Conservation (phyloP, 2,329 filamentous ascomycete genomes). For the Exophiala sp. region DNA sequence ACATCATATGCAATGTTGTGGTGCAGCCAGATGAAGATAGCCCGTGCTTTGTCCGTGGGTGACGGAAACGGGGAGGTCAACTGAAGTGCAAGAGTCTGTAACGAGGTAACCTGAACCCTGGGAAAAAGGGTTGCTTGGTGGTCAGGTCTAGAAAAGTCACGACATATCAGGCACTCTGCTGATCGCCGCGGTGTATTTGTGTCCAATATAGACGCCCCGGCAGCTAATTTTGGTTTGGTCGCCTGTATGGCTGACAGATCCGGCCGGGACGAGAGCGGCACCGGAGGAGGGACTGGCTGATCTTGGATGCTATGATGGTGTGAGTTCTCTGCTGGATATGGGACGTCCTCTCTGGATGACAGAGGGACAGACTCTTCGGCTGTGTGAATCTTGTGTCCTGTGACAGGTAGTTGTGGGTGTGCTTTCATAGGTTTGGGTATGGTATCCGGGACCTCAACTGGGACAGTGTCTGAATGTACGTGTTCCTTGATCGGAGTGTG, state of each 20-base stretch:
- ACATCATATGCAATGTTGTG: conserved; percentile 87
- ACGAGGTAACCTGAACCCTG: conserved; percentile 62
- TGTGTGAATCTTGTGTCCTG: not conserved
- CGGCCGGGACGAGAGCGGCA: conserved; percentile 52
- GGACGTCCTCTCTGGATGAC: not conserved
- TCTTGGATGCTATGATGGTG: not conserved
- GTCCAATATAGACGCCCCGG: conserved; percentile 6
- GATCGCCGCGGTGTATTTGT: conserved; percentile 21
- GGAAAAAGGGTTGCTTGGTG: conserved; percentile 71
- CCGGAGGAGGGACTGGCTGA: conserved; percentile 39
- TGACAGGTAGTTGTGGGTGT: not conserved
- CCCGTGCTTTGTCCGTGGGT: conserved; percentile 81
- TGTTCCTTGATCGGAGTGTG: conserved; percentile 21
- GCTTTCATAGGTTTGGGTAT: not conserved
- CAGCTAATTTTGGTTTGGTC: conserved; percentile 41
- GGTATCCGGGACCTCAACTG: conserved; percentile 15
- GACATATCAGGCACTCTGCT: conserved; percentile 65
- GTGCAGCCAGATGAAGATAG: conserved; percentile 91
- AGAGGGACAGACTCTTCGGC: not conserved
- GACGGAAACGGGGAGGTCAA: conserved; percentile 76
- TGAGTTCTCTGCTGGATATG: no score
- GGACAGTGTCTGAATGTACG: conserved; percentile 20
- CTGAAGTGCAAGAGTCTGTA: conserved; percentile 69
- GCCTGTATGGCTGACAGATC: conserved; percentile 53
- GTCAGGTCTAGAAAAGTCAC: conserved; percentile 82